Conservation (phyloP, 2,329 filamentous ascomycete species). For the Alternaria burnsii region DNA sequence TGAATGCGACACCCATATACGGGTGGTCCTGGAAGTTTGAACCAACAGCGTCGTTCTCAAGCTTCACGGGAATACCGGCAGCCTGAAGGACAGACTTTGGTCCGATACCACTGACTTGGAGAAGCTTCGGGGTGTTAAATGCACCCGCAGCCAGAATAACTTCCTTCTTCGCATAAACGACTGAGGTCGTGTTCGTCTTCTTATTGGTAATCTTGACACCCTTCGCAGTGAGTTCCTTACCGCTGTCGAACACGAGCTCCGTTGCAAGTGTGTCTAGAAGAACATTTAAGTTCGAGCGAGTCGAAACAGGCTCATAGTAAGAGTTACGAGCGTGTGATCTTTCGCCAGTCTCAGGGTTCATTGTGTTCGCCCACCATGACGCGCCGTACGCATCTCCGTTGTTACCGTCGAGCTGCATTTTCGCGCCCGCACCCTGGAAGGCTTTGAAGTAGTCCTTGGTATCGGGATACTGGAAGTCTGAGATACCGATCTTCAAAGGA, state of each 20-base stretch:
- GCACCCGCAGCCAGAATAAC: slow-evolving; percentile 67
- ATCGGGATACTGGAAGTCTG: slow-evolving; percentile 42
- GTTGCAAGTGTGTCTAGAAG: slow-evolving; percentile 29
- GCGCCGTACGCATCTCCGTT: slow-evolving; percentile 43
- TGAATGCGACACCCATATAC: slow-evolving; percentile 32
- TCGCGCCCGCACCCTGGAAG: slow-evolving; percentile 34
- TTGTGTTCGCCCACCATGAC: slow-evolving; percentile 49
- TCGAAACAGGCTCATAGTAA: slow-evolving; percentile 40
- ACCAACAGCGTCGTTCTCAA: slow-evolving; percentile 43
- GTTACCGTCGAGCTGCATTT: slow-evolving; percentile 32
- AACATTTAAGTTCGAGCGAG: slow-evolving; percentile 43
- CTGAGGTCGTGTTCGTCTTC: slow-evolving; percentile 24
- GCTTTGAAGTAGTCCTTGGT: slow-evolving; percentile 32
- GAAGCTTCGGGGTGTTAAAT: slow-evolving; percentile 66
- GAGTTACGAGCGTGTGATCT: slow-evolving; percentile 44
- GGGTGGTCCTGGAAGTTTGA: slow-evolving; percentile 48
- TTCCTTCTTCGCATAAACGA: slow-evolving; percentile 53
- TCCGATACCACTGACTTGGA: slow-evolving; percentile 43
- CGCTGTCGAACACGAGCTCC: slow-evolving; percentile 34
- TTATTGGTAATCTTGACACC: slow-evolving; percentile 38
- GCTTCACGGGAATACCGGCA: slow-evolving; percentile 36
- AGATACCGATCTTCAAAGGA: slow-evolving; percentile 37
- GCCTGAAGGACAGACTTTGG: slow-evolving; percentile 37
- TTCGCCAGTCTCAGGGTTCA: slow-evolving; percentile 44
- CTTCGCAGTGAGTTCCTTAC: slow-evolving; percentile 29